Evolutionary conservation across 2,329 filamentous ascomycete genomes (phyloP), one percentile per base, ranked within the genome.

Genomic region (Thermochaetoides dissita): DNA sequence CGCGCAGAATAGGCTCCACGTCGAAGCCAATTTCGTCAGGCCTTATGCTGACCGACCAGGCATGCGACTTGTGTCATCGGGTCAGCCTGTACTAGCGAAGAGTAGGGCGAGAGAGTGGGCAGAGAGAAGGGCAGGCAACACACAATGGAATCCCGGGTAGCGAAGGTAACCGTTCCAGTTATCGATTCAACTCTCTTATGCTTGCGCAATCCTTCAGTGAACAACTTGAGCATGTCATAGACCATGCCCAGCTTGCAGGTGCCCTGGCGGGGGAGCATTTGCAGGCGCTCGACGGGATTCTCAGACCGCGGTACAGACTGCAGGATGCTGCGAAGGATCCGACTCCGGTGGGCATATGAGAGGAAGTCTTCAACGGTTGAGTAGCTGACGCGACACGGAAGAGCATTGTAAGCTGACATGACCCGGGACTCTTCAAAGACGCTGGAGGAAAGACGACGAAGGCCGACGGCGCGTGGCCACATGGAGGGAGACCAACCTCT

Each of bases 171-270:
- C 10, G 36, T 37, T 24, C 41, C 50, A 1, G 30, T 10, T 10
- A 43, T n/a, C n/a, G 43, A 6, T 8, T 42, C 11, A 17, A 52
- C 39, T 10, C 49, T 38, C 2, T 35, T 17, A 32, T 49, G 45
- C 30, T 41, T 34, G 10, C 8, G 7, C n/a, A 52, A 39, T 7
- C 44, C 46, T 24, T 44, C 34, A 3, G 49, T 40, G 12, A 52
- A 33, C n/a, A 47, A 12, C 8, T 40, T 12, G 38, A 52, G 44
- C 50, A 52, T 48, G 41, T 51, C 42, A 41, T 43, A 47, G 12
- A 46, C 47, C 36, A 46, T 38, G 32, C 34, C 30, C 30, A 52
- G 40, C 10, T 41, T 35, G 40, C 50, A 52, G 7, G 50, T 49
- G 38, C 38, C 34, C 1, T 40, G 37, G 6, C 39, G 46, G 1